Percentiles rank a stretch among this genome's conserved stretches.
Conservation (phyloP, 768 basidiomycete species). For the Dacryopinax primogenitus region DNA sequence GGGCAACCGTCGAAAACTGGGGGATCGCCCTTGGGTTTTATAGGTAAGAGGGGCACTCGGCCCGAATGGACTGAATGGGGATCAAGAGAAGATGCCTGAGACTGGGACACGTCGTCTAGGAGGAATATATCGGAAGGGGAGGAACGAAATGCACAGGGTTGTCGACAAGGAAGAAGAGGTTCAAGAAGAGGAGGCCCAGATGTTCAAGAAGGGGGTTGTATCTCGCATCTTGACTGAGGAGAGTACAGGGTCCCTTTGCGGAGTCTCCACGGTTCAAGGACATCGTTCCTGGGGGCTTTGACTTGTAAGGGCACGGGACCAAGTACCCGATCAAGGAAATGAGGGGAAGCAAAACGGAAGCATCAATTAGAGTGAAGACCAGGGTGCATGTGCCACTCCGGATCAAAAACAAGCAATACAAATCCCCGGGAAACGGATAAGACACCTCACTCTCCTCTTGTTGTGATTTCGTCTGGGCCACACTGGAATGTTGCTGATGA, state of each 20-base stretch:
- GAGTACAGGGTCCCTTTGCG: neutral
- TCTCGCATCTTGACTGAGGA: neutral
- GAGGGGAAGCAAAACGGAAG: neutral
- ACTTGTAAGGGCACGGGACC: neutral
- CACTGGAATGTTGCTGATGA: too few species aligned
- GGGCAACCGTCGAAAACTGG: neutral
- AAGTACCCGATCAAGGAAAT: neutral
- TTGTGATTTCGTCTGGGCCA: too few species aligned
- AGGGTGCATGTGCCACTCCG: neutral
- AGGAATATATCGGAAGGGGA: neutral
- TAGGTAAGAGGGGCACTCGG: neutral
- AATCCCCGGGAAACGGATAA: neutral
- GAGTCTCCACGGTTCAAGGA: neutral
- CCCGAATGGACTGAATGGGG: neutral
- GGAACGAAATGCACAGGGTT: neutral
- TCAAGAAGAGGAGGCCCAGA: neutral
- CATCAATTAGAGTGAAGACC: constrained; percentile 2
- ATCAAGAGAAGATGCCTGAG: neutral
- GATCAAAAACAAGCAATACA: neutral
- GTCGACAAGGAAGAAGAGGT: constrained; percentile 5
- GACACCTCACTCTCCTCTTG: too few species aligned
- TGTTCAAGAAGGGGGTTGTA: neutral
- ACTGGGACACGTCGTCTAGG: neutral
- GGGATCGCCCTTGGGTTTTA: neutral
- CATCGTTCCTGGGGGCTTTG: neutral